These are phyloP conservation scores for Euphorbia peplus DNA, from an alignment of 345 rosid genomes.

Conservation along the genomic window DNA sequence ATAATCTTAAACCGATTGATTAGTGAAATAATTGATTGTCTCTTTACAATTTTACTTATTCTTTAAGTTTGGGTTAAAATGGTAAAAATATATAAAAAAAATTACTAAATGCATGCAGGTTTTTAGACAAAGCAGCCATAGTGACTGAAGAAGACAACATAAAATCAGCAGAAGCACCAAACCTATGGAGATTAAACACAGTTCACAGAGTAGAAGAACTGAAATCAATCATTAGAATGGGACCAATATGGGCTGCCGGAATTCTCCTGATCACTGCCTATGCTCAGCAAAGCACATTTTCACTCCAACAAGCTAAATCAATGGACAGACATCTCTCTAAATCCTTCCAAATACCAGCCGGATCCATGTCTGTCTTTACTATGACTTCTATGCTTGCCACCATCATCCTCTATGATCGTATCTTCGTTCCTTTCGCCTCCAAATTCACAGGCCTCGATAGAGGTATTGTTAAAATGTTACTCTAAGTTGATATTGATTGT, in stretches of 20 bases:
- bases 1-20: too few species aligned
- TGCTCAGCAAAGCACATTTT: conserved; percentile 80
- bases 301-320: conserved; percentile 78
- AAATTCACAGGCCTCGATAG: conserved; percentile 69
- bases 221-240: conserved; percentile 77
- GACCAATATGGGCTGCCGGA: conserved; percentile 86
- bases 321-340: conserved; percentile 70
- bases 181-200: conserved; percentile 72
- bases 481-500: too few species aligned
- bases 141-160: conserved; percentile 47
- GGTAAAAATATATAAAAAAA: too few species aligned
- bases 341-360: conserved; percentile 75
- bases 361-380: conserved; percentile 87
- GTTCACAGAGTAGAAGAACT: conserved; percentile 87
- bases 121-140: conserved; percentile 79
- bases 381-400: conserved; percentile 64
- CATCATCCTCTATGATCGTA: conserved; percentile 63
- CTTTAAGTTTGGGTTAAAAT: too few species aligned
- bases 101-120: too few species aligned
- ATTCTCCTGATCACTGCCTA: conserved; percentile 74
- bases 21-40: too few species aligned
- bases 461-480: too few species aligned
- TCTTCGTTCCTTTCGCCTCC: conserved; percentile 54
- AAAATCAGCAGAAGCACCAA: conserved; percentile 43
- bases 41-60: too few species aligned